Base-by-base conservation (phyloP, 768 basidiomycete species). In the Holtermannia corniformis region DNA sequence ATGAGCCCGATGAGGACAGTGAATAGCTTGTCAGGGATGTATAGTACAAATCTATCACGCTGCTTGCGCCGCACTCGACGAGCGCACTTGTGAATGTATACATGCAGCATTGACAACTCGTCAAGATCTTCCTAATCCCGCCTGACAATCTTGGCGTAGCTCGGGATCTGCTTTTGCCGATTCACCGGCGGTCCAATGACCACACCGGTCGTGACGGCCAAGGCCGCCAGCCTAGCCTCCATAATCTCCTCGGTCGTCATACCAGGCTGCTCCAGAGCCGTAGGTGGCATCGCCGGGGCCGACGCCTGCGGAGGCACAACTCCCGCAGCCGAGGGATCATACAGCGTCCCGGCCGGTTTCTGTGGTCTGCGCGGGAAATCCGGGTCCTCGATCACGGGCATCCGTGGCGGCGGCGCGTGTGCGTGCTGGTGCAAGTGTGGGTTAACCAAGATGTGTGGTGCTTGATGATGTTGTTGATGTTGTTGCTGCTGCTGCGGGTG, bases 71-170 rank as follows among this genome's bases (percentile, higher is more conserved):
- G n/a, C n/a, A n/a, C n/a, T n/a, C n/a, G n/a, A n/a, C n/a, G n/a
- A n/a, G n/a, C n/a, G n/a, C n/a, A n/a, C n/a, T n/a, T n/a, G n/a
- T n/a, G n/a, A n/a, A n/a, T n/a, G n/a, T n/a, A n/a, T n/a, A n/a
- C 7, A 37, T 37, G 32, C 32, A 37, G 7, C 32, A 7, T 37
- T 7, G 7, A 37, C 16, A 37, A 16, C 10, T 37, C 16, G 16
- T 37, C 7, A 37, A 16, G 32, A n/a, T n/a, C n/a, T n/a, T n/a
- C 50, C 40, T 51, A 63, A 51, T 68, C 66, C 54, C 63, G 50
- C 46, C 66, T 49, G 22, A 68, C 61, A 10, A 65, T 57, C 56
- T 63, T 64, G 12, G 66, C 66, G 54, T 68, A 68, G 22, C 56
- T 56, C n/a, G 52, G 40, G 3, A 20, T 24, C 10, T 32, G 23